Conservation (phyloP, 495 filamentous ascomycete genomes). For the Aspergillus indologenus region DNA sequence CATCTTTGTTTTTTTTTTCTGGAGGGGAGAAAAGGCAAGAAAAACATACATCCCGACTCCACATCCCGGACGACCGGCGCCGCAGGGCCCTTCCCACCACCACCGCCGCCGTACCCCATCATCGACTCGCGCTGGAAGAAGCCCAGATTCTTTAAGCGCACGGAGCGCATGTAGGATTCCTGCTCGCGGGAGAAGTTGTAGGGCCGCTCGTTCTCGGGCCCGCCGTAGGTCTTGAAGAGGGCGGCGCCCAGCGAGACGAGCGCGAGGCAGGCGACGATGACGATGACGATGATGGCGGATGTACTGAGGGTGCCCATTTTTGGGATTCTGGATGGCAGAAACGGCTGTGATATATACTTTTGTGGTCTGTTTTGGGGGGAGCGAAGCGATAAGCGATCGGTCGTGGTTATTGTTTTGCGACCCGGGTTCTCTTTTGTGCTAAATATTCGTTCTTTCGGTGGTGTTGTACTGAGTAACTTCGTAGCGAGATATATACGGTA, state of each 20-base stretch:
- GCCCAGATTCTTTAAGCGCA: conserved; percentile 33
- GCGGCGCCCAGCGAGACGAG: conserved; percentile 35
- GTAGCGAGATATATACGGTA: background rate
- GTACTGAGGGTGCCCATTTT: conserved; percentile 32
- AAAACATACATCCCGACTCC: conserved; percentile 34
- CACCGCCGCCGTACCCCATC: background rate
- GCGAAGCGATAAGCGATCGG: too few species aligned
- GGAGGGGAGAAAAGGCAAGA: too few species aligned
- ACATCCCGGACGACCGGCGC: conserved; percentile 22
- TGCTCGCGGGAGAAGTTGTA: conserved; percentile 31
- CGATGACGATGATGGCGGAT: conserved; percentile 42
- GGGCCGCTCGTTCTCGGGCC: conserved; percentile 19
- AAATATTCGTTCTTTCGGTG: background rate
- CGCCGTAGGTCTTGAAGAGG: conserved; percentile 30
- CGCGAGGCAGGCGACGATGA: conserved; percentile 39
- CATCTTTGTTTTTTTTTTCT: too few species aligned
- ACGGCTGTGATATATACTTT: too few species aligned
- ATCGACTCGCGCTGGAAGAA: conserved; percentile 25
- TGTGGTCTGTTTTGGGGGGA: too few species aligned
- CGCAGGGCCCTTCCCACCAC: conserved; percentile 3
- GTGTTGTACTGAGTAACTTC: background rate
- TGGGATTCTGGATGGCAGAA: too few species aligned
- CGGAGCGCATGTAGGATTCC: conserved; percentile 37
- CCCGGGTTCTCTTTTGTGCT: too few species aligned
- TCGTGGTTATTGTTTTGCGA: too few species aligned